Conservation (phyloP, 2,329 filamentous ascomycete genomes). For the Colletotrichum theobromicola region DNA sequence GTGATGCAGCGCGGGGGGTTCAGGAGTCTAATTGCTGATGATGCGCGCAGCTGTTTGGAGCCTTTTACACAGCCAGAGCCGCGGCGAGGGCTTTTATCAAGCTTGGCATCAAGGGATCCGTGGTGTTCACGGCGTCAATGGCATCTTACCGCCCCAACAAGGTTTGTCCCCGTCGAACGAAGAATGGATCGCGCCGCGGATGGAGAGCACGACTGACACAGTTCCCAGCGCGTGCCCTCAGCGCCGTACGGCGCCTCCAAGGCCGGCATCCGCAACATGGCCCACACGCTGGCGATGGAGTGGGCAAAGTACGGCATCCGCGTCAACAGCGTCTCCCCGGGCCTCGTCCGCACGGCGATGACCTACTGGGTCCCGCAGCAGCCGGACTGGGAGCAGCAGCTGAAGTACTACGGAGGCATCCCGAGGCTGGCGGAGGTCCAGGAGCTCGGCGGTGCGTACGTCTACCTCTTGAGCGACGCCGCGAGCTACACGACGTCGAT, state of each 20-base stretch:
- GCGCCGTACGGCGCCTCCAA: slow-evolving; percentile 53
- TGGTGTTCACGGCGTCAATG: slow-evolving; percentile 54
- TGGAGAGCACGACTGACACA: neutral
- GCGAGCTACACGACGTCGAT: slow-evolving; percentile 56
- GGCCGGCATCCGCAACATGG: slow-evolving; percentile 45
- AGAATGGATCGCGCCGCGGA: too few species aligned
- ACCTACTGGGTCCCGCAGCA: slow-evolving; percentile 55
- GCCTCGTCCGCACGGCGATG: slow-evolving; percentile 47
- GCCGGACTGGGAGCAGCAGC: slow-evolving; percentile 60
- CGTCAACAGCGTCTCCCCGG: slow-evolving; percentile 52
- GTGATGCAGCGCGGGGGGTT: fast-evolving
- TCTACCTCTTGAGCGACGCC: slow-evolving; percentile 59
- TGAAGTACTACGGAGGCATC: slow-evolving; percentile 65
- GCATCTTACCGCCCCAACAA: slow-evolving; percentile 53
- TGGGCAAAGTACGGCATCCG: slow-evolving; percentile 51
- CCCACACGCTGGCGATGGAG: slow-evolving; percentile 49
- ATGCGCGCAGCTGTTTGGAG: slow-evolving; percentile 52
- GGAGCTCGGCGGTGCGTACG: slow-evolving; percentile 61
- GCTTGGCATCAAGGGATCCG: slow-evolving; percentile 37
- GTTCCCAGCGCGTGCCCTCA: slow-evolving; percentile 47
- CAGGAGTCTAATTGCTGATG: neutral
- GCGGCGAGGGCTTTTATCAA: slow-evolving; percentile 47
- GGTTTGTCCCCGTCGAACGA: slow-evolving; percentile 16
- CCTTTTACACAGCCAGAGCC: slow-evolving; percentile 52
- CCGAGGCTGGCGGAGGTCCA: slow-evolving; percentile 44